Base-by-base conservation (phyloP, 768 basidiomycete genomes). In the Naganishia onofrii region DNA sequence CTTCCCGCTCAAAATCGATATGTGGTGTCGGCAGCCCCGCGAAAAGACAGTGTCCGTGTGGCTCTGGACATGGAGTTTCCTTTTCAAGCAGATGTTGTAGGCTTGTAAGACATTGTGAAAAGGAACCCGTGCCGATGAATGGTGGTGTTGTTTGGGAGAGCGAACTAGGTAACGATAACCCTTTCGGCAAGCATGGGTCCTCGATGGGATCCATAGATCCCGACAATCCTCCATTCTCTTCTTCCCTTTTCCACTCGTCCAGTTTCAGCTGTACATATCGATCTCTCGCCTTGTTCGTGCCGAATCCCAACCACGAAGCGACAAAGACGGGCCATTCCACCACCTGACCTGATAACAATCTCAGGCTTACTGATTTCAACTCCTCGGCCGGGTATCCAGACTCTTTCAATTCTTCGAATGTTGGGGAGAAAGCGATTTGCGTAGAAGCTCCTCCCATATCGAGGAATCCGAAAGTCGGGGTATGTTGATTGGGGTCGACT, bases 361-460 rank as follows among this genome's bases (percentile, higher is more conserved):
- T 86, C 68, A 98, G 78, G 42, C 89, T 85, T 54, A 99, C 93
- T 73, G 90, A 88, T 42, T 90, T 86, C 21, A 98, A 84, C 67
- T 88, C 85, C 66, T 87, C 86, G 42, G 85, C 80, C 67, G 85
- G 84, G 71, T 84, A 78, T 80, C 52, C 66, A 3, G 74, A 77
- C 53, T 71, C 67, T 17, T 66, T 81, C 70, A 85, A 85, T 69
- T 87, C 88, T 7, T 83, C 79, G 23, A 76, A 73, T 52, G 85
- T 85, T 0, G 96, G 96, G 76, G 97, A 93, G 76, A 98, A 99
- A 13, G 96, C 96, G 72, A 99, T 94, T 81, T 99, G 96, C 9
- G 95, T 98, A 17, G 94, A 97, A 21, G 96, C 96, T 29, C 96
- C 95, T 65, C 96, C 96, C 96, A 98, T 99, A 79, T 99, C 96